Evolutionary conservation across 2,329 filamentous ascomycete genomes (phyloP).

Genomic region (Nigrograna mackinnonii): DNA sequence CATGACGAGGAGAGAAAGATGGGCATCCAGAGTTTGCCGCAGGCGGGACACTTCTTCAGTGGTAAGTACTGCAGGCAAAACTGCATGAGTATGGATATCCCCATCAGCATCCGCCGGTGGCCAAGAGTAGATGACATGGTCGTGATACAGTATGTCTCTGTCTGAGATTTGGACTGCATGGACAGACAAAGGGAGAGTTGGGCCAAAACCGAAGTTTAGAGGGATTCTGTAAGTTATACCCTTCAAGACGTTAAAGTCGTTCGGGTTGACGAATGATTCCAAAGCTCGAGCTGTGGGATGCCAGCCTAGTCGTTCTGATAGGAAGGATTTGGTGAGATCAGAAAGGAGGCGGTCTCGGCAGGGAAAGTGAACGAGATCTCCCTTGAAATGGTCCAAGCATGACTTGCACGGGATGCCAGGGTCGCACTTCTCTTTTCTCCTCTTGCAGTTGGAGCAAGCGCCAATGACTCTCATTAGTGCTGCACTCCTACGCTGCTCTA

Average conservation of each 20-base stretch:
- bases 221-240: constrained; percentile 30
- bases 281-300: constrained; percentile 35
- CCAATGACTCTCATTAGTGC: constrained; percentile 40
- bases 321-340: constrained; percentile 29
- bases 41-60: constrained; percentile 20
- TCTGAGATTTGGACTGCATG: constrained; percentile 25
- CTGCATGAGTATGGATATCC: constrained; percentile 25
- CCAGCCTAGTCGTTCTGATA: constrained; percentile 38
- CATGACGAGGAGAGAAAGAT: constrained; percentile 35
- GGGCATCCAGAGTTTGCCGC: constrained; percentile 25
- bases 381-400: constrained; percentile 42
- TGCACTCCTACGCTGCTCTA: constrained; percentile 36
- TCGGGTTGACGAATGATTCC: constrained; percentile 24
- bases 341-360: constrained; percentile 37
- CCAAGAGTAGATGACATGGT: constrained; percentile 43
- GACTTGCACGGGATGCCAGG: constrained; percentile 43
- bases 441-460: constrained; percentile 40
- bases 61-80: constrained; percentile 39
- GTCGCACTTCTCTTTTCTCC: constrained; percentile 42
- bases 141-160: constrained; percentile 24
- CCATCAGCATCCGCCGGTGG: constrained; percentile 23
- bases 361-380: constrained; percentile 37
- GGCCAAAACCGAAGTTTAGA: constrained; percentile 38
- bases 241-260: constrained; percentile 16
- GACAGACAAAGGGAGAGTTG: constrained; percentile 26